Evolutionary conservation across 495 filamentous ascomycete genomes (phyloP).

Genomic region (Aspergillus indologenus): DNA sequence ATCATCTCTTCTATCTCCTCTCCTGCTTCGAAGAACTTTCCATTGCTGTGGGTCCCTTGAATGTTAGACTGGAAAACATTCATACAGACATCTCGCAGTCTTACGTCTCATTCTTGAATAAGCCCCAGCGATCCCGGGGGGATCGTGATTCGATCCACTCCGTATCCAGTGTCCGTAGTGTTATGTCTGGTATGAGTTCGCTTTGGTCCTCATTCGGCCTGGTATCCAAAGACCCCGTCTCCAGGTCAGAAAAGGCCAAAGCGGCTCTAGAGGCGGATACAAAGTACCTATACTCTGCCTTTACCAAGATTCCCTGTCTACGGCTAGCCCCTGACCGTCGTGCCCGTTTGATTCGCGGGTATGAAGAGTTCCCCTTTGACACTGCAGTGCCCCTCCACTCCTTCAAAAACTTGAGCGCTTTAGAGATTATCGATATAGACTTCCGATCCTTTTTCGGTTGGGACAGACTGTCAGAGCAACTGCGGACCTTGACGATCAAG

Average conservation of each 20-base stretch:
- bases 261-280: slow-evolving; percentile 78
- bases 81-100: slow-evolving; percentile 80
- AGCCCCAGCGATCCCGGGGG: slow-evolving; percentile 67
- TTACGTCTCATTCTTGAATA: slow-evolving; percentile 92
- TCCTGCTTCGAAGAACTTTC: slow-evolving; percentile 90
- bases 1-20: slow-evolving; percentile 94
- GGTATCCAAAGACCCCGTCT: slow-evolving; percentile 65
- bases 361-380: slow-evolving; percentile 97
- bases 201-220: slow-evolving; percentile 88
- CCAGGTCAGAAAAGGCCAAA: slow-evolving; percentile 83
- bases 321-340: slow-evolving; percentile 85
- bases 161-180: slow-evolving; percentile 92
- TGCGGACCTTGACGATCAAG: slow-evolving; percentile 86
- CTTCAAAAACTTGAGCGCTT: slow-evolving; percentile 91
- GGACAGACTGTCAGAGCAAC: slow-evolving; percentile 88
- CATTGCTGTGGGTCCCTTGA: slow-evolving; percentile 91
- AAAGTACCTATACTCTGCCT: slow-evolving; percentile 95
- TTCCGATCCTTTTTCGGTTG: slow-evolving; percentile 96
- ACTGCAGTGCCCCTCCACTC: slow-evolving; percentile 91
- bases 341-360: slow-evolving; percentile 82
- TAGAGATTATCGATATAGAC: slow-evolving; percentile 94
- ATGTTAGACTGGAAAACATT: slow-evolving; percentile 89
- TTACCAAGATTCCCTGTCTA: slow-evolving; percentile 95
- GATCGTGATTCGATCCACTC: slow-evolving; percentile 92
- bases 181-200: slow-evolving; percentile 92